Conservation (phyloP, 2,329 filamentous ascomycete genomes). For the Penicillium sp. region DNA sequence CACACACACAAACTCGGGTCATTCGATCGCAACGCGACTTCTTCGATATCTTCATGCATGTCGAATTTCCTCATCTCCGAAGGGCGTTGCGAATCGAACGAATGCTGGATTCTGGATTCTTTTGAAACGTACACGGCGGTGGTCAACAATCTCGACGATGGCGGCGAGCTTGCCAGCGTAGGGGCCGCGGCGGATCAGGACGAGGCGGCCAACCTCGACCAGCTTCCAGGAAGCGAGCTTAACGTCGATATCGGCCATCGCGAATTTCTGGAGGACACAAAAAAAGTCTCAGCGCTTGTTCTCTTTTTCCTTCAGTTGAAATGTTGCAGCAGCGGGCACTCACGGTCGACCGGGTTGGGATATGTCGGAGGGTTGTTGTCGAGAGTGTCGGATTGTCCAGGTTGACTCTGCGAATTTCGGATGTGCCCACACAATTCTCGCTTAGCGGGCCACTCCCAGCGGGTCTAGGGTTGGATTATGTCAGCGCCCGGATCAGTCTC, state of each 20-base stretch:
- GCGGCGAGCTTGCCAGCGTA: slow-evolving; percentile 83
- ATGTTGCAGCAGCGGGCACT: slow-evolving; percentile 28
- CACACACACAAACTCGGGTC: background rate
- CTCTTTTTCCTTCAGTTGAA: slow-evolving; percentile 9
- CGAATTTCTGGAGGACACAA: slow-evolving; percentile 56
- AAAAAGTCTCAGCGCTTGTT: slow-evolving; percentile 29
- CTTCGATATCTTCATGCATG: slow-evolving; percentile 8
- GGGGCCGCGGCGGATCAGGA: slow-evolving; percentile 83
- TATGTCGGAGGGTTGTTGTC: slow-evolving; percentile 40
- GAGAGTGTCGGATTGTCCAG: slow-evolving; percentile 44
- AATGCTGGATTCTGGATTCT: background rate
- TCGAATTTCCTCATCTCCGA: background rate
- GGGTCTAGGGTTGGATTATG: slow-evolving; percentile 39
- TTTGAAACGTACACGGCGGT: slow-evolving; percentile 90
- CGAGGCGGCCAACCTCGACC: slow-evolving; percentile 97
- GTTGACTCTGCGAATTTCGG: slow-evolving; percentile 42
- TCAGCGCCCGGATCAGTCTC: slow-evolving; percentile 13
- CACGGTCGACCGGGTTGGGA: slow-evolving; percentile 43
- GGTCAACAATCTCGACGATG: slow-evolving; percentile 99
- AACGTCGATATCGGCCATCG: slow-evolving; percentile 82
- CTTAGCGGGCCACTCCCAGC: slow-evolving; percentile 42
- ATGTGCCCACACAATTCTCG: slow-evolving; percentile 45
- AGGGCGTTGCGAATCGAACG: slow-evolving; percentile 1
- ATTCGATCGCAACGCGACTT: background rate
- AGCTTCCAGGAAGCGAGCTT: slow-evolving; percentile 86